Conservation (phyloP, 2,329 filamentous ascomycete species). For the Pseudonectria foliicola region DNA sequence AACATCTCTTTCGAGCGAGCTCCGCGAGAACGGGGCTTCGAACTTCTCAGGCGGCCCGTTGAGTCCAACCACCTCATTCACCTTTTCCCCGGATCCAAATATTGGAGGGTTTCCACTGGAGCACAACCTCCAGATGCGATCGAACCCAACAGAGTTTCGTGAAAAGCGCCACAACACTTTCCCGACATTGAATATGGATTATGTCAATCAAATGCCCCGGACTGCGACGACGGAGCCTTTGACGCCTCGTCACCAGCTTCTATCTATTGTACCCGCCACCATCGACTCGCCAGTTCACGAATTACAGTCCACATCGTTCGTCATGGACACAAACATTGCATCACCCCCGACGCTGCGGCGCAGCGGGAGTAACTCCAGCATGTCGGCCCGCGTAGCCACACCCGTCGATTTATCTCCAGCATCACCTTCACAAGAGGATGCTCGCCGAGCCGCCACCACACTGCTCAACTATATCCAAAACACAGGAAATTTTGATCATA, state of each 20-base stretch:
- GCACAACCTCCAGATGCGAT: conserved; percentile 29
- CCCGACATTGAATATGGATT: conserved; percentile 61
- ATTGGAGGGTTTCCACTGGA: conserved; percentile 54
- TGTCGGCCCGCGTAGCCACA: conserved; percentile 20
- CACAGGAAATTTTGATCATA: conserved; percentile 64
- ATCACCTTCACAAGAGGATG: conserved; percentile 78
- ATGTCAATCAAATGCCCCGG: conserved; percentile 35
- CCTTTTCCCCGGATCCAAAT: conserved; percentile 67
- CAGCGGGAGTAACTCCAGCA: conserved; percentile 29
- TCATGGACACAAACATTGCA: conserved; percentile 37
- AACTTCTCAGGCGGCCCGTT: conserved; percentile 66
- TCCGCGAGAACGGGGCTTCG: conserved; percentile 34
- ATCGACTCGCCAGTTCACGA: conserved; percentile 47
- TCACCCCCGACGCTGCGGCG: conserved; percentile 29
- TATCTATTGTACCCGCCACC: conserved; percentile 42
- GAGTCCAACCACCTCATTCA: conserved; percentile 68
- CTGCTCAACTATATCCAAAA: conserved; percentile 76
- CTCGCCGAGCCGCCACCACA: conserved; percentile 71
- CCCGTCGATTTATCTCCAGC: conserved; percentile 49
- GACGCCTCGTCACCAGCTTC: conserved; percentile 43
- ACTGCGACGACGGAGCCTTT: conserved; percentile 32
- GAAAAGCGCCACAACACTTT: conserved; percentile 72
- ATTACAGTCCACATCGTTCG: conserved; percentile 33
- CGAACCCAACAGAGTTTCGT: conserved; percentile 50
- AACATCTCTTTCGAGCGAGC: conserved; percentile 26